phyloP scores from a whole-genome alignment of 2,329 filamentous ascomycete species.

The Colletotrichum eleusines region DNA sequence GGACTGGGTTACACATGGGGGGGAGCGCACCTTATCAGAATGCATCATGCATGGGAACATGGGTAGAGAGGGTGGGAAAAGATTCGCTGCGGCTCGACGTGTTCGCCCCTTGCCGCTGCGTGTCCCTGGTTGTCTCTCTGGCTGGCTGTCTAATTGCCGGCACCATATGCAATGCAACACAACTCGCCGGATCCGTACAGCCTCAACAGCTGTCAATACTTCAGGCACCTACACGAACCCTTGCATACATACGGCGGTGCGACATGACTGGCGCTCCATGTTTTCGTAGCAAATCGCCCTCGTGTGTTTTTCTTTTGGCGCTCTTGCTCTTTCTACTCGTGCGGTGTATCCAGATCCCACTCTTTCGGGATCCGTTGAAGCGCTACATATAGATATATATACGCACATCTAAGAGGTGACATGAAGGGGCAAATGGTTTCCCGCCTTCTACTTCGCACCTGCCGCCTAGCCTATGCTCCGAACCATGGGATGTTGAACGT shows the following conservation, averaged over 20 bases:
- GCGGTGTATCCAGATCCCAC: neutral
- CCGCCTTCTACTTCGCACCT: neutral
- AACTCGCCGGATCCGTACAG: constrained; percentile 15
- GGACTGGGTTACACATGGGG: neutral
- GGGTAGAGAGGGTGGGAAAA: neutral
- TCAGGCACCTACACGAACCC: neutral
- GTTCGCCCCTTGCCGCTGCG: constrained; percentile 13
- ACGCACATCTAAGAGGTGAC: constrained; percentile 8
- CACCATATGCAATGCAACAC: constrained; percentile 27
- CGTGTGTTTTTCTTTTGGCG: neutral
- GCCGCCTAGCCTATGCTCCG: constrained; percentile 21
- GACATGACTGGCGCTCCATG: neutral
- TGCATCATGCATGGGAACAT: neutral
- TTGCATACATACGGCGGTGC: neutral
- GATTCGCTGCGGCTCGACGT: constrained; percentile 24
- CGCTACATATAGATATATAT: neutral
- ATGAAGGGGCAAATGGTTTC: constrained; percentile 1
- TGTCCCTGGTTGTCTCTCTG: neutral
- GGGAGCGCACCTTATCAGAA: neutral
- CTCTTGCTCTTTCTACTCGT: neutral
- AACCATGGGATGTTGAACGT: constrained; percentile 14
- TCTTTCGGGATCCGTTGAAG: neutral
- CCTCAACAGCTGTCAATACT: neutral
- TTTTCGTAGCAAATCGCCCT: neutral
- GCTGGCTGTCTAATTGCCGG: constrained; percentile 3